phyloP scores from a whole-genome alignment of 495 filamentous ascomycete genomes.

The Cercophora sp. region DNA sequence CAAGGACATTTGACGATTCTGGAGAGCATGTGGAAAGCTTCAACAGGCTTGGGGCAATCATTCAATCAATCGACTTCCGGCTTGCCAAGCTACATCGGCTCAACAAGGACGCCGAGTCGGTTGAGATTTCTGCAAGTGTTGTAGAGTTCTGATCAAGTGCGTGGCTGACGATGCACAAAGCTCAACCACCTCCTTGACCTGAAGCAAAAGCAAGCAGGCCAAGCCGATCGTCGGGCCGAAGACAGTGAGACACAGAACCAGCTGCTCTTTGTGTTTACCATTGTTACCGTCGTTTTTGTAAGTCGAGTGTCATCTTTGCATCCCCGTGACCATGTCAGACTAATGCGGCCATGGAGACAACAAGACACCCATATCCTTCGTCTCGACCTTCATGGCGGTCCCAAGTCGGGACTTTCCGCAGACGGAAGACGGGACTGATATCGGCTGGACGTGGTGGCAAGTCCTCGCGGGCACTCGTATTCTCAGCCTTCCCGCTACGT shows the following conservation, averaged over 20 bases:
- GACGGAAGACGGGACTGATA: neutral
- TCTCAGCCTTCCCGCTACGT: no score
- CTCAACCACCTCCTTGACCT: neutral
- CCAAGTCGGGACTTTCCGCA: neutral
- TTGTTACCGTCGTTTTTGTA: neutral
- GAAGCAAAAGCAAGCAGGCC: neutral
- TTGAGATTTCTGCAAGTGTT: neutral
- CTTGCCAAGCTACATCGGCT: neutral
- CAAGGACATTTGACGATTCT: no score
- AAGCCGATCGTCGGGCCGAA: neutral
- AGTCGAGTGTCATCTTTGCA: no score
- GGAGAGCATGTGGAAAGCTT: no score
- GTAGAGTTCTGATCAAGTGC: no score
- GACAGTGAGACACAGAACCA: neutral
- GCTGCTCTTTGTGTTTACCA: neutral
- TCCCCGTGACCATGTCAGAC: no score
- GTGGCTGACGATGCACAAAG: no score
- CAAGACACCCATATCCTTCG: neutral
- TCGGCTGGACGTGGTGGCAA: neutral
- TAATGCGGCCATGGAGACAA: no score
- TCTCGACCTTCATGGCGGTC: neutral
- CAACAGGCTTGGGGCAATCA: no score
- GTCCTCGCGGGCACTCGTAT: neutral
- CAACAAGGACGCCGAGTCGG: neutral
- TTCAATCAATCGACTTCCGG: no score